phyloP scores from a whole-genome alignment of 1,139 yeast genomes.

The Suhomyces atakaporum region DNA sequence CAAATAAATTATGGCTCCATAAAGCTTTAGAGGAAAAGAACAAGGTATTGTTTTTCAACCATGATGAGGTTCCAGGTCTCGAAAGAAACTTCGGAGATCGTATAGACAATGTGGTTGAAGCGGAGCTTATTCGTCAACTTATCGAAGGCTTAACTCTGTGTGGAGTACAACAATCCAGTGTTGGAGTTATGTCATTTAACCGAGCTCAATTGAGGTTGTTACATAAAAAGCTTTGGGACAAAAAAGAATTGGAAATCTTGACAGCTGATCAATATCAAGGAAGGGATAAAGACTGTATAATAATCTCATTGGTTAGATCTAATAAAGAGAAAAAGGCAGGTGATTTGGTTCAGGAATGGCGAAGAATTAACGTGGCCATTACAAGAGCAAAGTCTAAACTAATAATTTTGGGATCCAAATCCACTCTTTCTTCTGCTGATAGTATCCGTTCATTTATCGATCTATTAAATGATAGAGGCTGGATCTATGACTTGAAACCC shows the following conservation, averaged over 20 bases:
- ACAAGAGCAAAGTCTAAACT: constrained; percentile 88
- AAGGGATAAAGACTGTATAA: constrained; percentile 86
- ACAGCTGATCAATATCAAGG: constrained; percentile 98
- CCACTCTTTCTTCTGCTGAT: constrained; percentile 57
- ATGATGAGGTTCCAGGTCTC: constrained; percentile 62
- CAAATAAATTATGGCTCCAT: constrained; percentile 32
- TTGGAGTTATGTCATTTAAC: constrained; percentile 90
- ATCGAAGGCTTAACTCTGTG: constrained; percentile 58
- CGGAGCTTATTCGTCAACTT: constrained; percentile 59
- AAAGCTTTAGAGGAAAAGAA: constrained; percentile 34
- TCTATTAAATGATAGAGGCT: constrained; percentile 56
- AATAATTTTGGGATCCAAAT: constrained; percentile 75
- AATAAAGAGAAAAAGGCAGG: constrained; percentile 72
- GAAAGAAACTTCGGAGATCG: constrained; percentile 67
- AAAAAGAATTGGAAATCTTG: constrained; percentile 63
- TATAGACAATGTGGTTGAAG: constrained; percentile 73
- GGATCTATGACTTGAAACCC: constrained; percentile 62
- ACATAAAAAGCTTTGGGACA: constrained; percentile 40
- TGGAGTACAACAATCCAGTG: constrained; percentile 60
- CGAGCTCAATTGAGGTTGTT: constrained; percentile 73
- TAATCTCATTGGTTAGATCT: constrained; percentile 84
- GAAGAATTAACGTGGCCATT: constrained; percentile 90
- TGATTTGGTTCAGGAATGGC: constrained; percentile 80
- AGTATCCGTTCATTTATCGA: constrained; percentile 65
- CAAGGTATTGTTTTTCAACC: constrained; percentile 75